These are phyloP conservation scores for Paulownia fortunei DNA, from an alignment of 257 asterid species.

Conservation along the genomic window DNA sequence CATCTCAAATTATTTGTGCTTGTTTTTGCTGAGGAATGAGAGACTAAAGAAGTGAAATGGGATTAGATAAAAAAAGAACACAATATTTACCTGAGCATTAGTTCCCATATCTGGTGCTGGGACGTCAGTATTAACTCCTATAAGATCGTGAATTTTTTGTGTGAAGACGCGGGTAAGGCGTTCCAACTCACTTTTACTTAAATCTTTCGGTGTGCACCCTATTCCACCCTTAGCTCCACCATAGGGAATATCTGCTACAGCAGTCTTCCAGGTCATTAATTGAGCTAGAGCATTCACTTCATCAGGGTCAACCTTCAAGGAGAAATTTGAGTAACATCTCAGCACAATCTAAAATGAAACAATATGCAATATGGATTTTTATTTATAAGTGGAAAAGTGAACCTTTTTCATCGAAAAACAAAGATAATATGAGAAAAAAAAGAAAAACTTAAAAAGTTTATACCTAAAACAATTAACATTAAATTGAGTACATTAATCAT, in stretches of 20 bases:
- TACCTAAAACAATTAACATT: background rate
- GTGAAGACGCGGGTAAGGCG: slow-evolving; percentile 98
- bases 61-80: background rate
- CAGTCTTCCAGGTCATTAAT: slow-evolving; percentile 99
- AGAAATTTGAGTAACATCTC: slow-evolving; percentile 28
- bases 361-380: background rate
- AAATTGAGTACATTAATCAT: background rate
- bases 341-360: slow-evolving; percentile 24
- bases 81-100: slow-evolving; percentile 77
- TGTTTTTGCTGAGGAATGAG: slow-evolving; percentile 1
- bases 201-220: slow-evolving; percentile 83
- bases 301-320: slow-evolving; percentile 83
- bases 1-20: slow-evolving; percentile 13
- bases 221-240: slow-evolving; percentile 99
- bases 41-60: slow-evolving; percentile 2
- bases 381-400: background rate
- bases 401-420: background rate
- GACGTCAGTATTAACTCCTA: slow-evolving; percentile 88
- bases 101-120: slow-evolving; percentile 99
- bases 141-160: slow-evolving; percentile 92
- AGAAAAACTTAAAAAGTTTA: background rate
- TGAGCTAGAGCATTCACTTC: slow-evolving; percentile 99
- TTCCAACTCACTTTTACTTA: slow-evolving; percentile 79
- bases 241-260: slow-evolving; percentile 90
- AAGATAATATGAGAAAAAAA: background rate